Conservation (phyloP, 371 early-diverging fungal species). For the Apophysomyces ossiformis region DNA sequence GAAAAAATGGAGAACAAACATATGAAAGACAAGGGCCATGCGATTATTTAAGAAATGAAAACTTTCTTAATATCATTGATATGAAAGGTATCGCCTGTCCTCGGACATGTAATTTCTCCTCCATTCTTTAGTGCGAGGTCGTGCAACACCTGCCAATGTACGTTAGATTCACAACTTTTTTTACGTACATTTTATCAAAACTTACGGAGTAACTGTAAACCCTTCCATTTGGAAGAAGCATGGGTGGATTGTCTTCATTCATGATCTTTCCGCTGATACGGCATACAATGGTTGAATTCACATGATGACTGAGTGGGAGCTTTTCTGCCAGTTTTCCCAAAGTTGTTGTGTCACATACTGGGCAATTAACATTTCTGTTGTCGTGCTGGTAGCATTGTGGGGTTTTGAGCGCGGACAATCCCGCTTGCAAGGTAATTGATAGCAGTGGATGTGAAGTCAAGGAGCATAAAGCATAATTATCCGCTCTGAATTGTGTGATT, state of each 20-base stretch:
- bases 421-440: slow-evolving; percentile 88
- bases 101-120: slow-evolving; percentile 82
- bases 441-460: slow-evolving; percentile 85
- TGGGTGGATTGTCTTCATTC: slow-evolving; percentile 94
- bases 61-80: slow-evolving; percentile 80
- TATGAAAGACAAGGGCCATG: background rate
- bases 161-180: background rate
- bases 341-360: slow-evolving; percentile 87
- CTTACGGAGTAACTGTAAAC: slow-evolving; percentile 85
- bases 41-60: slow-evolving; percentile 70
- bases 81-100: slow-evolving; percentile 70
- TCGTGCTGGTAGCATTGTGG: slow-evolving; percentile 74
- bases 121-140: slow-evolving; percentile 81
- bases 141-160: slow-evolving; percentile 64
- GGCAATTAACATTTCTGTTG: slow-evolving; percentile 89
- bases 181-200: background rate
- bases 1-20: slow-evolving; percentile 10
- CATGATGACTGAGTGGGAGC: slow-evolving; percentile 90
- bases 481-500: slow-evolving; percentile 77
- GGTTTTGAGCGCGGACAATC: slow-evolving; percentile 92
- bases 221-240: slow-evolving; percentile 94
- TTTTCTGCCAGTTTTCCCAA: slow-evolving; percentile 81
- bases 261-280: slow-evolving; percentile 86
- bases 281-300: slow-evolving; percentile 92
- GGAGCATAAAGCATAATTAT: slow-evolving; percentile 83